Evolutionary conservation across 768 basidiomycete species (phyloP), one percentile per base, ranked within the genome.

Genomic region (Hortiboletus flavorubellus): DNA sequence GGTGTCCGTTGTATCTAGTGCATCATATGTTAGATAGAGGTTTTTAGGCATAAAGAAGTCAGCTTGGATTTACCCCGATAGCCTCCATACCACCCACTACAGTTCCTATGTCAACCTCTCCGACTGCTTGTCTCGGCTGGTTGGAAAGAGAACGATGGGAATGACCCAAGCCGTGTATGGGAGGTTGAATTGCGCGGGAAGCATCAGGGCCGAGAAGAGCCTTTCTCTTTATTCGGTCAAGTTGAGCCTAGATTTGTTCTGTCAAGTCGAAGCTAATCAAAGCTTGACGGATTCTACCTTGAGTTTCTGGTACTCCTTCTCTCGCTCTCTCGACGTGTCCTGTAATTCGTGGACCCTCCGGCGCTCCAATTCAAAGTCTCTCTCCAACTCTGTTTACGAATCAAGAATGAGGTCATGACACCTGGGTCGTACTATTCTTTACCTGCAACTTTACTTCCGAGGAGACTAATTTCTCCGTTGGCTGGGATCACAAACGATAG

Each of bases 241-340:
- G 81, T 62, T 91, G 88, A 40, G 73, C 74, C 91, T 92, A 54
- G 30, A 45, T 37, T 42, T 49, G 9, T 49, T 50, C 30, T 50
- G 43, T 38, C 18, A 42, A 21, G 35, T 29, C 29, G 31, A 44
- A 29, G n/a, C 44, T 16, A 0, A 50, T 39, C 35, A 35, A 39
- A 26, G 21, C 16, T 44, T 2, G 37, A 45, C 8, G 11, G 33
- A 51, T 30, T 49, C 31, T 30, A 83, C 91, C 78, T 93, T 93
- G 39, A 93, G 80, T 65, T 90, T 92, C 53, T 89, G 87, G 64
- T 93, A 93, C 64, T 93, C 92, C 64, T 87, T 91, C 58, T 93
- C 91, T 62, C 85, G 79, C 63, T 92, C 90, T 62, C 84, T 80
- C 2, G 86, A 77, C 2, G 80, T 73, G 37, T 93, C 90, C 62